phyloP scores from a whole-genome alignment of 2,329 filamentous ascomycete species.

The Cercospora canescens region DNA sequence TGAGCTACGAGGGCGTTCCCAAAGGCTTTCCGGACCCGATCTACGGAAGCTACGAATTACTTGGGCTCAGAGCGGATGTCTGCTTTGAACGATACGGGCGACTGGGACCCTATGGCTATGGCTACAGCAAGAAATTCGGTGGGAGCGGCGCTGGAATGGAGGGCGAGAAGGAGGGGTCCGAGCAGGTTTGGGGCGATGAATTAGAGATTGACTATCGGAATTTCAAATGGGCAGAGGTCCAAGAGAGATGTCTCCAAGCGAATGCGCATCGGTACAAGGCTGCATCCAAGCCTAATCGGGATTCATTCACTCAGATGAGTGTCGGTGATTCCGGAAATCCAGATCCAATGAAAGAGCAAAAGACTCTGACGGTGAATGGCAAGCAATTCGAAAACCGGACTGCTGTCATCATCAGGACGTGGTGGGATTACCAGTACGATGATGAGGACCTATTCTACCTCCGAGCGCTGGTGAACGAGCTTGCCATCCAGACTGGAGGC shows the following conservation, averaged over 20 bases:
- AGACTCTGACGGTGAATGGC: constrained; percentile 14
- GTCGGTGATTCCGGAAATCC: constrained; percentile 32
- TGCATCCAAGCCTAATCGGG: constrained; percentile 29
- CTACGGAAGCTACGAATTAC: constrained; percentile 80
- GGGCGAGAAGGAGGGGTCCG: constrained; percentile 78
- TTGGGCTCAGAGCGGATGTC: constrained; percentile 78
- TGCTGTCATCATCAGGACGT: constrained; percentile 78
- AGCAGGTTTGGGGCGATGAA: constrained; percentile 71
- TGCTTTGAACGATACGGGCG: constrained; percentile 93
- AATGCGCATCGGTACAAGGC: constrained; percentile 70
- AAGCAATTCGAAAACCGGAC: constrained; percentile 56
- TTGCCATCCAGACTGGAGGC: constrained; percentile 73
- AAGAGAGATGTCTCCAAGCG: constrained; percentile 69
- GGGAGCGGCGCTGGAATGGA: constrained; percentile 84
- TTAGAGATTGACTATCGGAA: constrained; percentile 74
- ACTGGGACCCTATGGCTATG: constrained; percentile 84
- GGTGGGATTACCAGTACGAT: constrained; percentile 76
- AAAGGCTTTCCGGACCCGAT: constrained; percentile 81
- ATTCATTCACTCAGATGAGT: constrained; percentile 44
- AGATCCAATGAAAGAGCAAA: constrained; percentile 17
- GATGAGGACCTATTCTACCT: constrained; percentile 81
- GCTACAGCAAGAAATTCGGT: constrained; percentile 76
- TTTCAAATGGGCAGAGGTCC: constrained; percentile 76
- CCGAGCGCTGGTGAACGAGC: constrained; percentile 76
- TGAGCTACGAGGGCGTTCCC: constrained; percentile 75